Base-by-base conservation (phyloP, 305 asterid species). In the Fraxinus angustifolia region DNA sequence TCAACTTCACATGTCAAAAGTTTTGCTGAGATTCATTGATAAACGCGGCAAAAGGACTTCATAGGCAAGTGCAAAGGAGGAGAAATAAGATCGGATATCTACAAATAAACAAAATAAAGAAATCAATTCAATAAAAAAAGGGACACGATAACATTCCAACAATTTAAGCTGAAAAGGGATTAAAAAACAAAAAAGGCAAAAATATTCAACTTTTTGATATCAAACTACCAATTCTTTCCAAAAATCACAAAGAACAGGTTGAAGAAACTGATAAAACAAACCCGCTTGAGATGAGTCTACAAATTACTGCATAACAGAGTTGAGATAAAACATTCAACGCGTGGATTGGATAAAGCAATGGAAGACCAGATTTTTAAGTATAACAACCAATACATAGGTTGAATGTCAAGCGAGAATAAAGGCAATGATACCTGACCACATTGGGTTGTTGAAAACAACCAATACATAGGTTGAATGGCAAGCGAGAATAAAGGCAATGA, bases 381-480 rank as follows among this genome's bases (percentile, higher is more conserved):
- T 56, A 17, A 56, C 67, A 56, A 56, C 67, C 17, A n/a, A 62
- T 2, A 4, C 70, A 58, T 7, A 2, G 34, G 71, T 2, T 62
- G 31, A 62, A 62, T 8, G 17, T 8, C 6, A n/a, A 16, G 48
- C 17, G 4, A 28, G 19, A 36, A 58, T 17, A 35, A 14, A 19
- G 60, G 79, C 45, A 85, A 31, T 75, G 70, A 53, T 84, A 94
- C 99, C 99, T 23, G 26, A 23, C 0, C 26, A 23, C 26, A 23
- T 23, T 23, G 26, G 97, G 82, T 96, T 94, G 90, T 93, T 90
- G 81, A 89, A 94, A 78, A 56, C 67, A 56, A 56, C 67, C 17
- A n/a, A 62, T 2, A 4, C 70, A 58, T 7, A 2, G 34, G 71
- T 2, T 62, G 31, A 62, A 62, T 8, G 17, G 12, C 6, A n/a